phyloP scores from a whole-genome alignment of 768 basidiomycete species.

The Leccinum subgranulosum region DNA sequence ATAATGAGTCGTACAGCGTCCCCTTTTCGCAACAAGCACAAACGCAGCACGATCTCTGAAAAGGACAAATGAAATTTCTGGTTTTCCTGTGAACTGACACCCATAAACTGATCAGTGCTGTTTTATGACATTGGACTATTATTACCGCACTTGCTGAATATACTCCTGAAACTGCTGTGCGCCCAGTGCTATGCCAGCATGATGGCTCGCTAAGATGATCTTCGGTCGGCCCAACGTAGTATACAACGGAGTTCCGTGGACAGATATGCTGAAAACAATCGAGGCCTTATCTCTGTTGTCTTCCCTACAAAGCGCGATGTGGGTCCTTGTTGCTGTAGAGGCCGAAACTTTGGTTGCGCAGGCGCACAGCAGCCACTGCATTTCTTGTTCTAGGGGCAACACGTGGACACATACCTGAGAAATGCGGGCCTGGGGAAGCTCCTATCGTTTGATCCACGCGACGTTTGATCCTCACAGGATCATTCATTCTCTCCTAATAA shows the following conservation, averaged over 20 bases:
- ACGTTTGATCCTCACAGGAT: constrained; percentile 13
- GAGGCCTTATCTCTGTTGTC: not conserved
- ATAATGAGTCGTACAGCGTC: constrained; percentile 1
- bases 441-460: not conserved
- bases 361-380: not conserved
- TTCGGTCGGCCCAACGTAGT: not conserved
- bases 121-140: not conserved
- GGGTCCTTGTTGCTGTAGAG: constrained; percentile 20
- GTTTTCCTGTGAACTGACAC: constrained; percentile 1
- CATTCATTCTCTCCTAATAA: not conserved
- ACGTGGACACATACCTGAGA: constrained; percentile 4
- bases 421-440: not conserved
- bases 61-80: not conserved
- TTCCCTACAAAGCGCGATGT: constrained; percentile 13
- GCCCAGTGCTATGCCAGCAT: not conserved
- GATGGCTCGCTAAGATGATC: not conserved
- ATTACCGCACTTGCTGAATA: not conserved
- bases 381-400: not conserved
- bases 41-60: constrained; percentile 3
- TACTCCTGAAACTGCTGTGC: constrained; percentile 16
- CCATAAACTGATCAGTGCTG: not conserved
- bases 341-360: constrained; percentile 4
- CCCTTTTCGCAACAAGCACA: not conserved
- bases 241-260: not conserved
- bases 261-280: constrained; percentile 7